Base-by-base conservation (phyloP, 2,329 filamentous ascomycete genomes). In the Biscogniauxia marginata region DNA sequence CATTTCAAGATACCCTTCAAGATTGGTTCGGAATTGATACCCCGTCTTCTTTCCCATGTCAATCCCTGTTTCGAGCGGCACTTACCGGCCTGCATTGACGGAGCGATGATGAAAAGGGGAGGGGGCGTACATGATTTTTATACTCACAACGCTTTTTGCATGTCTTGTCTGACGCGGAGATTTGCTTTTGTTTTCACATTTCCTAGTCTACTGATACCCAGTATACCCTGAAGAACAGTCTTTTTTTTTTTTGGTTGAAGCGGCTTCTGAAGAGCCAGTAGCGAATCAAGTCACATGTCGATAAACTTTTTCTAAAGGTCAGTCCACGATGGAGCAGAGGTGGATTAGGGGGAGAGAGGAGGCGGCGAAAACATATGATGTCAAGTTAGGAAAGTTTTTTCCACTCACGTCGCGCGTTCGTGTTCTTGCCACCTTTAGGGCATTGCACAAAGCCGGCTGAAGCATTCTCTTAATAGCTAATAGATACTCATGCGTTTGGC, bases 1-100 rank as follows among this genome's bases (percentile, higher is more conserved):
- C 69, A 70, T 72, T 72, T 71, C 67, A 71, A 71, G 69, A 71
- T 71, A 71, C 69, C 70, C 70, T 59, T 58, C 64, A 64, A 69
- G 65, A 70, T 65, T 69, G 67, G 67, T 70, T 69, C 67, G 65
- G 62, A 68, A 67, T 64, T 69, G 68, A 71, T 71, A 70, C 67
- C 68, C 64, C 65, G 63, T 66, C 63, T 67, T 61, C 55, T 64
- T 65, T 62, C 56, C 55, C 53, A 53, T 57, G 54, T 57, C 53
- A 55, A 56, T 58, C 57, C 60, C 59, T 59, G 62, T 63, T 64
- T 52, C 53, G 34, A 56, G 58, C 54, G 55, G 53, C 55, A 53
- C 60, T 56, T 30, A 64, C 49, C 46, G 50, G 58, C 53, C 57
- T 58, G 61, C 63, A 63, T 65, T 57, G 55, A 58, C 49, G 54